A percentile compares a stretch with the other conserved stretches of the same genome.
These are phyloP conservation scores for Yarrowia sp. DNA, from an alignment of 805 yeast species.

Conservation along the genomic window DNA sequence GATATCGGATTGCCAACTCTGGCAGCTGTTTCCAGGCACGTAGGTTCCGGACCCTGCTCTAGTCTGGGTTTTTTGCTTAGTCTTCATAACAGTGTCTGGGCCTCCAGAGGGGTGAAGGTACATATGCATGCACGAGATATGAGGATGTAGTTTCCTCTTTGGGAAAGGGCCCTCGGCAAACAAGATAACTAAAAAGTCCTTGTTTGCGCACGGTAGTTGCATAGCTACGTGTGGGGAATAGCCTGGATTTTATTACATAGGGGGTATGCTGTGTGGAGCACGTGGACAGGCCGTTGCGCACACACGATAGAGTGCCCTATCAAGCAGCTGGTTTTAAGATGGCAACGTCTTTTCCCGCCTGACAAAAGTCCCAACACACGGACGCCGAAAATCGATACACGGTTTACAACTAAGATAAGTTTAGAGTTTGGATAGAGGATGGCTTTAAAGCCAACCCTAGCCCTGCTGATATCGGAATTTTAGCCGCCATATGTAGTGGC, in stretches of 20 bases:
- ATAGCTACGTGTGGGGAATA: not conserved
- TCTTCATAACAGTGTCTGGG: not conserved
- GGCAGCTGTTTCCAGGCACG: not conserved
- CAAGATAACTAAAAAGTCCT: not conserved
- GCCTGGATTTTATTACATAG: not conserved
- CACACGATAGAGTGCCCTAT: not conserved
- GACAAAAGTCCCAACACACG: not conserved
- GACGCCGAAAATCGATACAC: constrained; percentile 1
- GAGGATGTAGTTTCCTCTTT: constrained; percentile 19
- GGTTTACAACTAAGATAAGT: not conserved
- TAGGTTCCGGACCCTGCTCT: not conserved
- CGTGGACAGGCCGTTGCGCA: not conserved
- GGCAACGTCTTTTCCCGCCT: constrained; percentile 14
- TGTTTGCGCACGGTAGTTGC: not conserved
- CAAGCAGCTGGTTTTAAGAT: not conserved
- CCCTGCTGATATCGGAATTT: constrained; percentile 23
- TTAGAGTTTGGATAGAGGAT: constrained; percentile 3
- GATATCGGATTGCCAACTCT: not conserved
- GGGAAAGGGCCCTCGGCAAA: not conserved
- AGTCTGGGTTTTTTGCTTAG: not conserved
- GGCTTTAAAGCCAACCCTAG: not conserved
- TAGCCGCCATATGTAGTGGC: constrained; percentile 8
- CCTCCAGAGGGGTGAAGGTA: not conserved
- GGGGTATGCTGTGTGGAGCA: not conserved
- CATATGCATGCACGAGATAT: constrained; percentile 18